Evolutionary conservation across 2,329 filamentous ascomycete genomes (phyloP).

Genomic region (Juglanconis oblonga): DNA sequence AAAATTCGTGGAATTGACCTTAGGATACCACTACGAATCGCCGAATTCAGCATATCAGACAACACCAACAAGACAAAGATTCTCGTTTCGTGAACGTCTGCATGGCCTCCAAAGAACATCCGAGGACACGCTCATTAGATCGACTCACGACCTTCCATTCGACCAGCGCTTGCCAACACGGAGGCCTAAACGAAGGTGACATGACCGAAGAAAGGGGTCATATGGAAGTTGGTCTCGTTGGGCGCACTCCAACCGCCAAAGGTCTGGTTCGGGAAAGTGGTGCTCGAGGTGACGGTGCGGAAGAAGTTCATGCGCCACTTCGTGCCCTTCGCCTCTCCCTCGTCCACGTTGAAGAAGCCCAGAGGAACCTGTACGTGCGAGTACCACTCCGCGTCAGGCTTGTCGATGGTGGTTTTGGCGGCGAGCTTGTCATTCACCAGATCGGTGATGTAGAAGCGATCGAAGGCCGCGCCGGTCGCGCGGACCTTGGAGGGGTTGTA

Average conservation of each 20-base stretch:
- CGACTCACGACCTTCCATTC: neutral
- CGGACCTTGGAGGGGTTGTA: conserved; percentile 48
- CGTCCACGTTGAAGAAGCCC: conserved; percentile 48
- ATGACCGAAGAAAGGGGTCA: conserved; percentile 43
- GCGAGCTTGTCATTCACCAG: conserved; percentile 39
- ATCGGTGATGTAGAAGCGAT: conserved; percentile 39
- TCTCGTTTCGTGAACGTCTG: too few relatives aligned
- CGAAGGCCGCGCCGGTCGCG: conserved; percentile 38
- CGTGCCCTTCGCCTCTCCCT: conserved; percentile 39
- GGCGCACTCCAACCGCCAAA: conserved; percentile 46
- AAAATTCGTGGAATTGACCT: too few relatives aligned
- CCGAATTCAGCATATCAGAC: too few relatives aligned
- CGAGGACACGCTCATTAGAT: too few relatives aligned
- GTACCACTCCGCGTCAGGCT: conserved; percentile 34
- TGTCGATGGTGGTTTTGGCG: conserved; percentile 38
- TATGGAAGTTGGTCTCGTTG: conserved; percentile 45
- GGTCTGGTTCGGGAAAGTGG: conserved; percentile 41
- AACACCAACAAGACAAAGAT: too few relatives aligned
- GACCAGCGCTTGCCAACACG: neutral
- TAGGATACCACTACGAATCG: too few relatives aligned
- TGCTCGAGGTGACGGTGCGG: conserved; percentile 40
- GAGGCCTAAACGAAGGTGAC: conserved; percentile 32
- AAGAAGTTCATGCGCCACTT: conserved; percentile 53
- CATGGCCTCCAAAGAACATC: too few relatives aligned
- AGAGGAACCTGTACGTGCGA: conserved; percentile 42